Evolutionary conservation across 1,284 basidiomycete species (phyloP).

Genomic region (Ustilago nuda): DNA sequence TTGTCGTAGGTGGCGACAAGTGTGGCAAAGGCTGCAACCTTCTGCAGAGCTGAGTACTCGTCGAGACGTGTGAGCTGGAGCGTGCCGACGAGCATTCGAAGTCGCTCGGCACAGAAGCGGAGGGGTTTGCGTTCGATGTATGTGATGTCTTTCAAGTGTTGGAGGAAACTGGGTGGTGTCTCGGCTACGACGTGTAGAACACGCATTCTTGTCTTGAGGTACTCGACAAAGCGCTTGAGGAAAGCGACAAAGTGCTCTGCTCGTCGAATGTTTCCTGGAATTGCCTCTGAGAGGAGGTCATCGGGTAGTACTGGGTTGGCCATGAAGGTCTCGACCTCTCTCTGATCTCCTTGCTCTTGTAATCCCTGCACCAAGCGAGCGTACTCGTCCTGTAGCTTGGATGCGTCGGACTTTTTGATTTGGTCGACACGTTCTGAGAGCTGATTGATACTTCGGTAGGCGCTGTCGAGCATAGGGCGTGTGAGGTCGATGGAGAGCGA

Average conservation of each 20-base stretch:
- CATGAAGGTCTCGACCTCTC: constrained; percentile 81
- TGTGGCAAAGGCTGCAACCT: constrained; percentile 95
- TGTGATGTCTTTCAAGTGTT: constrained; percentile 98
- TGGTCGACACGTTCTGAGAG: constrained; percentile 94
- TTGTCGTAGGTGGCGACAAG: constrained; percentile 98
- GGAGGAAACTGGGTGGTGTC: constrained; percentile 96
- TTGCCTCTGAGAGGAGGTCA: constrained; percentile 92
- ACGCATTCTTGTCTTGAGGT: constrained; percentile 98
- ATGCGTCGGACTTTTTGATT: constrained; percentile 93
- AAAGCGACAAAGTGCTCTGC: constrained; percentile 99
- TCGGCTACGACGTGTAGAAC: constrained; percentile 99
- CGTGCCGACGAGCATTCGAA: constrained; percentile 93
- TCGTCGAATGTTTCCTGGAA: constrained; percentile 97
- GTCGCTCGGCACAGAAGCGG: constrained; percentile 93
- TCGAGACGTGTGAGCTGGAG: constrained; percentile 90
- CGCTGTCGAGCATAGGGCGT: constrained; percentile 97
- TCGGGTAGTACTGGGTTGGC: constrained; percentile 94
- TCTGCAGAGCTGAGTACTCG: constrained; percentile 90
- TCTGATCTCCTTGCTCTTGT: constrained; percentile 74
- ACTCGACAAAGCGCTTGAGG: constrained; percentile 97
- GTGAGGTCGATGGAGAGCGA: constrained; percentile 97
- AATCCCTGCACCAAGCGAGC: constrained; percentile 94
- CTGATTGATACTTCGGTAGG: constrained; percentile 86
- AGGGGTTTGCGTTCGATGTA: constrained; percentile 97
- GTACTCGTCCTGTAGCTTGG: constrained; percentile 96